Percentiles rank a stretch among this genome's conserved stretches.
phyloP scores from a whole-genome alignment of 2,329 filamentous ascomycete genomes.

The Aureobasidium sp. region DNA sequence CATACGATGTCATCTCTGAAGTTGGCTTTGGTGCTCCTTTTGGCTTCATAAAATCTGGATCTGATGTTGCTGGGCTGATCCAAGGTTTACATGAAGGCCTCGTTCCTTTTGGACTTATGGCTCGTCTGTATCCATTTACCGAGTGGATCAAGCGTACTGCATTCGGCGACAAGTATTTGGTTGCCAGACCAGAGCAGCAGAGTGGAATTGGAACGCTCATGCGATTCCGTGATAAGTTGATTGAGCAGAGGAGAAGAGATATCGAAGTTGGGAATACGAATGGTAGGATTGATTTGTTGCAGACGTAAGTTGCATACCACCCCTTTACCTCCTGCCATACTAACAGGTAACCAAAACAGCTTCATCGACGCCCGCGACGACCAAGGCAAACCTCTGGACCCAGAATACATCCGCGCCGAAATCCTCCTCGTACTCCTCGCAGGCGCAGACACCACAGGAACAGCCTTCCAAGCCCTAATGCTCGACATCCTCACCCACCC shows the following conservation, averaged over 20 bases:
- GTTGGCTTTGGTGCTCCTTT: too few relatives aligned
- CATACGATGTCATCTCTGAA: conserved; percentile 15
- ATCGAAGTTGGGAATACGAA: conserved; percentile 37
- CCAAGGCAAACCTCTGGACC: conserved; percentile 36
- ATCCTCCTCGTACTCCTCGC: conserved; percentile 44
- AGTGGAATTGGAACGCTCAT: conserved; percentile 48
- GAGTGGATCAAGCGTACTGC: conserved; percentile 47
- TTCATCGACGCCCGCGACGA: conserved; percentile 30
- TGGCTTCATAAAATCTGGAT: too few relatives aligned
- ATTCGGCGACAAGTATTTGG: conserved; percentile 40
- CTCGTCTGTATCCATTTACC: conserved; percentile 45
- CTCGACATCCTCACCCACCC: conserved; percentile 15
- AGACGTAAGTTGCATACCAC: conserved; percentile 31
- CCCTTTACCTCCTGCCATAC: too few relatives aligned
- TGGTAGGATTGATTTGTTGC: conserved; percentile 44
- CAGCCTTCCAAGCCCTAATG: conserved; percentile 27
- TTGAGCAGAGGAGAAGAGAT: conserved; percentile 40
- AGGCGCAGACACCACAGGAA: conserved; percentile 43
- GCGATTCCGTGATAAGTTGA: conserved; percentile 48
- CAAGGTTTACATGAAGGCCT: conserved; percentile 29
- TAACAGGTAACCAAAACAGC: neutral
- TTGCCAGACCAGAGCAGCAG: conserved; percentile 45
- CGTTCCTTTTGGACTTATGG: conserved; percentile 43
- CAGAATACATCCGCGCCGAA: conserved; percentile 46
- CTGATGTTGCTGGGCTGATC: too few relatives aligned